A percentile compares a stretch with the other conserved stretches of the same genome.
Conservation (phyloP, 2,329 filamentous ascomycete genomes). For the Claviceps maximensis region DNA sequence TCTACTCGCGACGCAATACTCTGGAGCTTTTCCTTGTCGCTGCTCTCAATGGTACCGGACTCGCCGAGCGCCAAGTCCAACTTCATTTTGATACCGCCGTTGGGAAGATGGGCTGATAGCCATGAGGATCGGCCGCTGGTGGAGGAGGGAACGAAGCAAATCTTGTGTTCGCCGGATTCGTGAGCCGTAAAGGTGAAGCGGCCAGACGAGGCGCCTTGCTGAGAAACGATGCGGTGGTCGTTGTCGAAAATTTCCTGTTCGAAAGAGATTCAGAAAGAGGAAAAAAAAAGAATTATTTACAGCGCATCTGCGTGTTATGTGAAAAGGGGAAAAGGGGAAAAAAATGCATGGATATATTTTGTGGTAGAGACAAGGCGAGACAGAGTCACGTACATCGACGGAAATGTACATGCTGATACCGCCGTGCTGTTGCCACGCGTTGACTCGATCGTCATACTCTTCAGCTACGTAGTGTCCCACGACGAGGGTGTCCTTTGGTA, state of each 20-base stretch:
- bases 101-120: constrained; percentile 50
- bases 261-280: background rate
- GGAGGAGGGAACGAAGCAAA: constrained; percentile 84
- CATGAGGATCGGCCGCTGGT: constrained; percentile 56
- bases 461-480: constrained; percentile 85
- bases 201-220: constrained; percentile 61
- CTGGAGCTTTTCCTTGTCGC: constrained; percentile 83
- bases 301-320: background rate
- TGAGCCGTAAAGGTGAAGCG: constrained; percentile 93
- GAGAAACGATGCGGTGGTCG: constrained; percentile 88
- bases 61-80: constrained; percentile 91
- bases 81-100: constrained; percentile 69
- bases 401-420: constrained; percentile 78
- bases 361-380: background rate
- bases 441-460: constrained; percentile 61
- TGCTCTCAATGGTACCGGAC: constrained; percentile 84
- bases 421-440: constrained; percentile 58
- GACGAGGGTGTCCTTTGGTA: constrained; percentile 93
- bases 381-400: constrained; percentile 53
- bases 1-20: constrained; percentile 79
- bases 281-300: background rate
- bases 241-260: constrained; percentile 82
- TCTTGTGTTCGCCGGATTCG: constrained; percentile 86
- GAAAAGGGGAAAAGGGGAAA: background rate
- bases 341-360: background rate